Percentiles rank a stretch among this genome's conserved stretches.
These are phyloP conservation scores for Aspergillus proliferans DNA, from an alignment of 2,329 filamentous ascomycete species.

Conservation along the genomic window DNA sequence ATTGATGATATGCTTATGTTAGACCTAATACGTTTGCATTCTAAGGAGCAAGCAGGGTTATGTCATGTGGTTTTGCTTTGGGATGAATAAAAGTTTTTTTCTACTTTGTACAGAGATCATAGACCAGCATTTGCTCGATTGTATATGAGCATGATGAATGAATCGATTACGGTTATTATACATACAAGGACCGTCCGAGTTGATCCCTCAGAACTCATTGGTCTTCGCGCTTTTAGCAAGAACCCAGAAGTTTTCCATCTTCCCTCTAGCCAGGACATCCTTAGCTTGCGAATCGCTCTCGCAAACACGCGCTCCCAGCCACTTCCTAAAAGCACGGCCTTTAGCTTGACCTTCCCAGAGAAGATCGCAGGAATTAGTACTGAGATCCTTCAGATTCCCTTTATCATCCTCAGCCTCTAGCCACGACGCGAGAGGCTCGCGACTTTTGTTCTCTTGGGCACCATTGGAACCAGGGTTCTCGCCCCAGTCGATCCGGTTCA, in stretches of 20 bases:
- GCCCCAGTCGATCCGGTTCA: constrained; percentile 89
- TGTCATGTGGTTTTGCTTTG: constrained; percentile 2
- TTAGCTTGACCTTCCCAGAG: constrained; percentile 91
- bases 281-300: constrained; percentile 87
- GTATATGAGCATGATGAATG: background rate
- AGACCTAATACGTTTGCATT: constrained; percentile 18
- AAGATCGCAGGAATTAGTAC: constrained; percentile 71
- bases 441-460: constrained; percentile 51
- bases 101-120: background rate
- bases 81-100: constrained; percentile 7
- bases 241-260: constrained; percentile 95
- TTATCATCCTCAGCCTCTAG: constrained; percentile 71
- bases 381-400: constrained; percentile 73
- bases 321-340: constrained; percentile 72
- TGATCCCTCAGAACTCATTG: constrained; percentile 18
- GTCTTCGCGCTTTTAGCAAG: constrained; percentile 64
- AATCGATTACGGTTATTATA: background rate
- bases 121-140: background rate
- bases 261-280: constrained; percentile 68
- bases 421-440: constrained; percentile 62
- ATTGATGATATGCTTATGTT: constrained; percentile 7
- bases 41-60: constrained; percentile 7
- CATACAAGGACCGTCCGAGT: background rate
- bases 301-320: constrained; percentile 75
- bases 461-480: constrained; percentile 70